These are phyloP conservation scores for Plasmodium vivax DNA, from an alignment of 169 alveolate genomes.

Conservation along the genomic window DNA sequence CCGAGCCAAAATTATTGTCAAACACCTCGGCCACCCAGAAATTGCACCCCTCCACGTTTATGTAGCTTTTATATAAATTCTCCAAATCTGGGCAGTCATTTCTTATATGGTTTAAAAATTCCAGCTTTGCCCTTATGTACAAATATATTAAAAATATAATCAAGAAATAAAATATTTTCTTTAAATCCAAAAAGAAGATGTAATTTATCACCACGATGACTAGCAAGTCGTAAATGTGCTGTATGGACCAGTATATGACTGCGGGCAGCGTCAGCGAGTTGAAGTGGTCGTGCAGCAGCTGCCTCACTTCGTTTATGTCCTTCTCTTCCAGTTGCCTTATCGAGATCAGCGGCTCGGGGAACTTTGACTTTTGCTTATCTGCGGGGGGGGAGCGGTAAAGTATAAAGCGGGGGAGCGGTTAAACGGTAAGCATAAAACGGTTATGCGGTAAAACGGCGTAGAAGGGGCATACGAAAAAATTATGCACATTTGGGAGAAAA, in stretches of 20 bases:
- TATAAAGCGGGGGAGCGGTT: not conserved
- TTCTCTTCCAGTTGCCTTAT: constrained; percentile 71
- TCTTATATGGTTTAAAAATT: constrained; percentile 88
- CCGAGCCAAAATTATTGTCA: constrained; percentile 69
- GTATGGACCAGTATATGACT: constrained; percentile 84
- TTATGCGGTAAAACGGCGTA: not conserved
- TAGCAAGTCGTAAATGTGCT: constrained; percentile 82
- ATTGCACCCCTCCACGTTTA: constrained; percentile 84
- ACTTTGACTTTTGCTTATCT: constrained; percentile 58
- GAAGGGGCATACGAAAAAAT: not conserved
- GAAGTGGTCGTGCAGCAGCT: constrained; percentile 82
- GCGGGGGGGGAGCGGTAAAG: not conserved
- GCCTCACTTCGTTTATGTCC: constrained; percentile 79
- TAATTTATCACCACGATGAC: constrained; percentile 81
- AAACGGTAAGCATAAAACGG: not conserved
- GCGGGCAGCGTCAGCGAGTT: constrained; percentile 84
- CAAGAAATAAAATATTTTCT: constrained; percentile 80
- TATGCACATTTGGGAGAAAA: not conserved
- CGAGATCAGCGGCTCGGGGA: constrained; percentile 43
- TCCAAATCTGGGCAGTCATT: constrained; percentile 90
- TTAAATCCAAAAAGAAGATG: constrained; percentile 80
- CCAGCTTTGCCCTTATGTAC: constrained; percentile 87
- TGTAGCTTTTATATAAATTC: constrained; percentile 85
- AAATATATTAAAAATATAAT: constrained; percentile 84
- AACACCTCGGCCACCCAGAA: constrained; percentile 92